Evolutionary conservation across 129 eudicot species (phyloP), one percentile per base, ranked within the genome.

Genomic region (Flaveria ramosissima): DNA sequence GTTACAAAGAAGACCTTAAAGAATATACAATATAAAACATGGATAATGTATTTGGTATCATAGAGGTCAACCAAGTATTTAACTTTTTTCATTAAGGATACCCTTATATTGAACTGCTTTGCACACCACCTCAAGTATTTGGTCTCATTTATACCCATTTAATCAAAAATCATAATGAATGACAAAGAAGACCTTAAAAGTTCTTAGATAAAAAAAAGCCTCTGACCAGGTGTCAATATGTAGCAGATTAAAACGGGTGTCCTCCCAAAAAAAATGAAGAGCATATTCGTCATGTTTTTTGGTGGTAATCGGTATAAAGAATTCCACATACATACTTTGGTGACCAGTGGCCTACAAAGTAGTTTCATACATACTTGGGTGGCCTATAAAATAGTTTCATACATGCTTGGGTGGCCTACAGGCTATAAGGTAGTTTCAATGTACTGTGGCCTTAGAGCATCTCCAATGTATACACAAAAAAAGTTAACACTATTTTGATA

Each of bases 1-100:
- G 16, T 62, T 71, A 76, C 73, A 70, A 32, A n/a, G 36, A 21
- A 43, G 42, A 53, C 30, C 30, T 27, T 53, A 51, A 52, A 45
- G 45, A 36, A 15, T 16, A 16, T 66, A 53, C 12, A 6, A 9
- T 15, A 24, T n/a, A 21, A 26, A 20, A 17, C 59, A 32, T 12
- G 46, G 70, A 64, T n/a, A 66, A 7, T 32, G 27, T 41, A 39
- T 66, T 1, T 66, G 48, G 45, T 30, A 27, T 63, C 7, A 30
- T 30, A 63, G 50, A 39, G 50, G 50, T 9, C 27, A 41, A 16
- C 27, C 16, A 41, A 66, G 51, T 13, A 11, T 21, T 60, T 26
- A 60, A 24, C n/a, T 60, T 12, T 26, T 60, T 60, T 10, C 62
- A 26, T 57, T 0, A 57, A 57, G 64, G 30, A 13, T 23, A 19